Percentiles rank a stretch among this genome's conserved stretches.
Conservation (phyloP, 2,329 filamentous ascomycete genomes). For the Cordyceps cateniannulata region DNA sequence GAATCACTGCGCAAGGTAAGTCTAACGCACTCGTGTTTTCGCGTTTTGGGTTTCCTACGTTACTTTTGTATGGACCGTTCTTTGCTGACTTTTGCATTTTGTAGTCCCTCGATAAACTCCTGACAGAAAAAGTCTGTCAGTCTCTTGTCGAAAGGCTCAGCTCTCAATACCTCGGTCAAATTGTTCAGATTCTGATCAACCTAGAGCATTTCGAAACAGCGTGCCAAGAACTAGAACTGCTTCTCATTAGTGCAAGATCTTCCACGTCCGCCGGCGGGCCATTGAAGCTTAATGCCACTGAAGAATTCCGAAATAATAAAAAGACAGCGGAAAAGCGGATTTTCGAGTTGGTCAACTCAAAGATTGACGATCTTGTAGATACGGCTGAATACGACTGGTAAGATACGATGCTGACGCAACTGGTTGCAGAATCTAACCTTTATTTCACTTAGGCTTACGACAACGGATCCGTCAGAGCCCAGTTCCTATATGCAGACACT, state of each 20-base stretch:
- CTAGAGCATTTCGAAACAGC: conserved; percentile 94
- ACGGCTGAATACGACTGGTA: conserved; percentile 96
- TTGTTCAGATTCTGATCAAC: conserved; percentile 97
- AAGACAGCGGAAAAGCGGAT: conserved; percentile 96
- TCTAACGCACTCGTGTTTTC: not conserved
- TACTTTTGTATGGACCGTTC: no score
- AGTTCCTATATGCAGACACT: conserved; percentile 95
- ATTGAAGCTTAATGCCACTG: conserved; percentile 73
- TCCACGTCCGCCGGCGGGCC: conserved; percentile 75
- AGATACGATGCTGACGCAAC: conserved; percentile 13
- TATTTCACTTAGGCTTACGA: conserved; percentile 36
- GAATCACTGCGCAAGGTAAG: conserved; percentile 73
- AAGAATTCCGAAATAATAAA: conserved; percentile 81
- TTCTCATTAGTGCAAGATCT: conserved; percentile 78
- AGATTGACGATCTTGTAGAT: conserved; percentile 95
- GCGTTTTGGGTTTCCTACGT: not conserved
- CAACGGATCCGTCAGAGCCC: conserved; percentile 60
- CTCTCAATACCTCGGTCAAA: conserved; percentile 93
- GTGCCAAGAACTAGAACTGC: conserved; percentile 79
- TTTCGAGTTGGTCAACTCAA: conserved; percentile 96
- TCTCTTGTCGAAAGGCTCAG: conserved; percentile 80
- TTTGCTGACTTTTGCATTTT: not conserved
- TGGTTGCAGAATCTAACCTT: conserved; percentile 14
- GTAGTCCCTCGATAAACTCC: conserved; percentile 86
- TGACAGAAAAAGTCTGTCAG: conserved; percentile 86